phyloP scores from a whole-genome alignment of 768 basidiomycete genomes.

The Mycena latifolia region DNA sequence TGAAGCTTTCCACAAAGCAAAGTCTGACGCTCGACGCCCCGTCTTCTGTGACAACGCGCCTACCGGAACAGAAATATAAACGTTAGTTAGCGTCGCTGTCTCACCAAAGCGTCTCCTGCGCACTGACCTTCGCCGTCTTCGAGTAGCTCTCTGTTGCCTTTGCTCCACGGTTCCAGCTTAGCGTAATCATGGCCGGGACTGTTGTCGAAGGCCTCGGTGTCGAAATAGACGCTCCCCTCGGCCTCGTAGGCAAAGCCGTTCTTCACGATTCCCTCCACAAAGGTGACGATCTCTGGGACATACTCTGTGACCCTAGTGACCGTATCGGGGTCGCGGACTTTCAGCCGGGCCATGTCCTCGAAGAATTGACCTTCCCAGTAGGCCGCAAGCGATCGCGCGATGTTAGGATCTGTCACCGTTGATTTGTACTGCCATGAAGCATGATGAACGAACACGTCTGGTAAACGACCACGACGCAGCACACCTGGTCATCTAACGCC shows the following conservation, averaged over 20 bases:
- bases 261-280: slow-evolving; percentile 85
- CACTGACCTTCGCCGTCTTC: slow-evolving; percentile 92
- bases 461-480: slow-evolving; percentile 33
- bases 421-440: slow-evolving; percentile 69
- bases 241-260: slow-evolving; percentile 85
- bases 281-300: slow-evolving; percentile 93
- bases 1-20: slow-evolving; percentile 98
- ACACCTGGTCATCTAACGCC: slow-evolving; percentile 81
- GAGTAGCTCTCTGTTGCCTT: slow-evolving; percentile 89
- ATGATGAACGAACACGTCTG: slow-evolving; percentile 22
- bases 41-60: slow-evolving; percentile 68
- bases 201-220: slow-evolving; percentile 85
- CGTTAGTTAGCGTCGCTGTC: slow-evolving; percentile 36
- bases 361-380: slow-evolving; percentile 95
- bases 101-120: background rate
- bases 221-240: slow-evolving; percentile 92
- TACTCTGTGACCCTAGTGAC: slow-evolving; percentile 97
- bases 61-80: slow-evolving; percentile 39
- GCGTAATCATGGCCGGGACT: slow-evolving; percentile 87
- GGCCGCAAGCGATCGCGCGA: slow-evolving; percentile 85
- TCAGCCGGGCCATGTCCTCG: slow-evolving; percentile 90
- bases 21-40: slow-evolving; percentile 90
- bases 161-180: slow-evolving; percentile 96
- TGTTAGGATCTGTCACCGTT: slow-evolving; percentile 87
- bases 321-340: slow-evolving; percentile 89